Conservation (phyloP, 176 grass and related monocot genomes). For the Triticum turgidum region DNA sequence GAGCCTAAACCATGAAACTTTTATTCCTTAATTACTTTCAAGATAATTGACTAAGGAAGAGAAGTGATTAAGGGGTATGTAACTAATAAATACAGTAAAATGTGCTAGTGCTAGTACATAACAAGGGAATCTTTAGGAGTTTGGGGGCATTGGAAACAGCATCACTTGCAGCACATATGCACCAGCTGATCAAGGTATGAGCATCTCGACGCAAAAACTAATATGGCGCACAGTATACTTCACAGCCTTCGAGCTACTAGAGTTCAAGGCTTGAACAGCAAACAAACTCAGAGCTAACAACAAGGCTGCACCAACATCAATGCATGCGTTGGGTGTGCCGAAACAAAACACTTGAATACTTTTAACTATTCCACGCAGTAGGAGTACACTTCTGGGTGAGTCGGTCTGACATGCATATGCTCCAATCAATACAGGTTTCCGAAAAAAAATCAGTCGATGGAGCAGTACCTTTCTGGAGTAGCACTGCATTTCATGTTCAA, state of each 20-base stretch:
- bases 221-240: conserved; percentile 1
- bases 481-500: conserved; percentile 1
- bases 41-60: not conserved
- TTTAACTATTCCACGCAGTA: conserved; percentile 9
- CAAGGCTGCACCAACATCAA: conserved; percentile 41
- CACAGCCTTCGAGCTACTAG: conserved; percentile 7
- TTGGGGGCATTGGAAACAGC: conserved; percentile 34
- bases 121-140: conserved; percentile 46
- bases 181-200: conserved; percentile 24
- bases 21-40: not conserved
- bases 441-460: not conserved
- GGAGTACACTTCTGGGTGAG: conserved; percentile 1
- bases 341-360: conserved; percentile 17
- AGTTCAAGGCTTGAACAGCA: conserved; percentile 37
- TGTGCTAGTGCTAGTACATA: not conserved
- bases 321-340: conserved; percentile 32
- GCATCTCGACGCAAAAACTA: conserved; percentile 49
- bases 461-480: not conserved
- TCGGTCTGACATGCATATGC: conserved; percentile 28
- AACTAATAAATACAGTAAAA: not conserved
- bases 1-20: not conserved
- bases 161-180: conserved; percentile 8
- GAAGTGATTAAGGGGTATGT: not conserved
- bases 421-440: not conserved
- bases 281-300: conserved; percentile 24